Evolutionary conservation across 106 monocot genomes (phyloP), one percentile per base, ranked within the genome.

Genomic region (Ottelia alismoides): DNA sequence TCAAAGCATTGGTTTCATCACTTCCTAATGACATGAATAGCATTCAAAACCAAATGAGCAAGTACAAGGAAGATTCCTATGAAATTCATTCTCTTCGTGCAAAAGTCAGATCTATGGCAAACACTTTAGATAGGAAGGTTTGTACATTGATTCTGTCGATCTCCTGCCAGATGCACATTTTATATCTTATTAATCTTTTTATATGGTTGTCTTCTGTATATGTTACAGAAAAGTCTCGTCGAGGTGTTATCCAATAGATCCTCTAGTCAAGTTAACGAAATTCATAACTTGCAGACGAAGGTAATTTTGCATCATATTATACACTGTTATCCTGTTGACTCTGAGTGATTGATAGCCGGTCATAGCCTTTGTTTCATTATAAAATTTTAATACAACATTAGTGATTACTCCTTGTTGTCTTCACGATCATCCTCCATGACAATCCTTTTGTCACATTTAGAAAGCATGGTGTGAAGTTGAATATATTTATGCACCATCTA

Each of bases 81-180:
- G 79, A 80, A 28, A 57, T 99, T 66, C 74, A 90, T 74, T 71
- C 74, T 57, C 64, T 85, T 26, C 73, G 85, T 55, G 82, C 98
- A 56, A 74, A 99, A 78, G 77, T 77, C 4, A 82, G 70, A 55
- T 99, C 77, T 31, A 76, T 99, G 55, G 69, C 74, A 57, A 63
- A 45, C 60, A 74, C 80, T 31, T 62, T 86, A 56, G 52, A 71
- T n/a, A 61, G 82, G 58, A 85, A 90, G 79, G 98, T 90, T 28
- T 70, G n/a, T 14, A 25, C 27, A 25, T 58, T 29, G n/a, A n/a
- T 10, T 54, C 21, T 43, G 16, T 6, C 16, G 40, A 53, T 22
- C 9, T 3, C 11, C 11, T 29, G 0, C 31, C 3, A n/a, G n/a
- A n/a, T 14, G 49, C 29, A 19, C 18, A 6, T 27, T n/a, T 53